phyloP scores from a whole-genome alignment of 495 filamentous ascomycete genomes.

The Penicillium samsonianum region DNA sequence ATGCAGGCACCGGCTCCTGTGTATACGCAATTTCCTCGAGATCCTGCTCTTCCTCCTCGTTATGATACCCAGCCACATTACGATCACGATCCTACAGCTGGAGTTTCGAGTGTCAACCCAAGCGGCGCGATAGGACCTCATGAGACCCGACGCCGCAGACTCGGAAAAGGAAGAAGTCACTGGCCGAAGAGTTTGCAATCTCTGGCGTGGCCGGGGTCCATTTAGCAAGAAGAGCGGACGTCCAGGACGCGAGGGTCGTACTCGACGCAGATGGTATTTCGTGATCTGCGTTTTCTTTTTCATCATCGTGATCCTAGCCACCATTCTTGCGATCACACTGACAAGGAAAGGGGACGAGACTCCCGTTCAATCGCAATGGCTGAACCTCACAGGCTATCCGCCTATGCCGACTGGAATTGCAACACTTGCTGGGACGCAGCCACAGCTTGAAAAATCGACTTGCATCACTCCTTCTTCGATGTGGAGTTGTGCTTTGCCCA shows the following conservation, averaged over 20 bases:
- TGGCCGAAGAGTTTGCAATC: constrained; percentile 54
- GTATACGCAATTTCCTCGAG: constrained; percentile 27
- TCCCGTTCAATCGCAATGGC: constrained; percentile 60
- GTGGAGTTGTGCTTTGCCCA: constrained; percentile 83
- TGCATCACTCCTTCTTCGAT: constrained; percentile 69
- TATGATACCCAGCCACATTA: constrained; percentile 22
- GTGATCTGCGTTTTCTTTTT: constrained; percentile 55
- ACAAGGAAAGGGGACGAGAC: constrained; percentile 48
- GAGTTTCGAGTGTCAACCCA: constrained; percentile 29
- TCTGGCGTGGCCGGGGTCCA: constrained; percentile 62
- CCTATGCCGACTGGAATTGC: constrained; percentile 81
- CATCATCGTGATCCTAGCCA: constrained; percentile 57
- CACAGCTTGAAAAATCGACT: constrained; percentile 54
- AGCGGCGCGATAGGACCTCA: constrained; percentile 41
- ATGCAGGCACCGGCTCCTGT: constrained; percentile 44
- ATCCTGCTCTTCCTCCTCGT: constrained; percentile 28
- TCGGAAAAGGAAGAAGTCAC: constrained; percentile 65
- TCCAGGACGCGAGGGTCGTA: constrained; percentile 62
- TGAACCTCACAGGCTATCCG: constrained; percentile 83
- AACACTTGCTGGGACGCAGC: constrained; percentile 69
- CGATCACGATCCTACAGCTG: constrained; percentile 19
- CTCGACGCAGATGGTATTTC: constrained; percentile 62
- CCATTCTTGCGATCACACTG: constrained; percentile 62
- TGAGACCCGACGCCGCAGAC: constrained; percentile 54
- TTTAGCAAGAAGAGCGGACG: constrained; percentile 59